These are phyloP conservation scores for Rhododendron vialii DNA, from an alignment of 148 eudicot genomes.

Conservation along the genomic window DNA sequence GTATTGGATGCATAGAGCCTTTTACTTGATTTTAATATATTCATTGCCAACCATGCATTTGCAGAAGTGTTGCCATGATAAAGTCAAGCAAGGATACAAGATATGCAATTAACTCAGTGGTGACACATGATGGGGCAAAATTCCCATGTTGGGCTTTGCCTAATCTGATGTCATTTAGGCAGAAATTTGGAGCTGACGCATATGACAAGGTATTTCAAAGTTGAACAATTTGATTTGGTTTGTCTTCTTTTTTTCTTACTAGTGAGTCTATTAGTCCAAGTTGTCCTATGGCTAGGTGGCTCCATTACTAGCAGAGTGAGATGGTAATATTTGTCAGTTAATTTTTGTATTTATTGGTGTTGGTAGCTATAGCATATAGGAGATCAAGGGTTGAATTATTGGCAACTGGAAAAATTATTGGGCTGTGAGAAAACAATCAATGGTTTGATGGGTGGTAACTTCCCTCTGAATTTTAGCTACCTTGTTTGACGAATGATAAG, in stretches of 20 bases:
- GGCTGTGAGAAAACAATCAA: neutral
- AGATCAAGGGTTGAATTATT: neutral
- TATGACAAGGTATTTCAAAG: slow-evolving; percentile 51
- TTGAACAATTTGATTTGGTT: neutral
- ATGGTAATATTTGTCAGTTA: neutral
- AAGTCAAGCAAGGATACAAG: slow-evolving; percentile 87
- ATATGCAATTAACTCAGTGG: slow-evolving; percentile 66
- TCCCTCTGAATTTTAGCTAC: neutral
- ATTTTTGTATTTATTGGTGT: neutral
- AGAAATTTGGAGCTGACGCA: slow-evolving; percentile 55
- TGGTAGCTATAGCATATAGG: neutral
- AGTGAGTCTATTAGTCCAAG: no score
- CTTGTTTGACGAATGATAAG: neutral
- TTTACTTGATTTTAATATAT: neutral
- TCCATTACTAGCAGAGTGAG: neutral
- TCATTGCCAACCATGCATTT: neutral
- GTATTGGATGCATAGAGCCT: neutral
- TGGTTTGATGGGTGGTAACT: neutral
- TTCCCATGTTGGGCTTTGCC: slow-evolving; percentile 85
- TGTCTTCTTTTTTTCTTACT: no score
- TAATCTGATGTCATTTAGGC: slow-evolving; percentile 50
- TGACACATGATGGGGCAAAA: slow-evolving; percentile 17
- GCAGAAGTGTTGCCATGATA: slow-evolving; percentile 74
- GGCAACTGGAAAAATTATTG: neutral
- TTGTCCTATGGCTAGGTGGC: no score